These are phyloP conservation scores for Penicillium egyptiacum DNA, from an alignment of 495 filamentous ascomycete species.

Conservation along the genomic window DNA sequence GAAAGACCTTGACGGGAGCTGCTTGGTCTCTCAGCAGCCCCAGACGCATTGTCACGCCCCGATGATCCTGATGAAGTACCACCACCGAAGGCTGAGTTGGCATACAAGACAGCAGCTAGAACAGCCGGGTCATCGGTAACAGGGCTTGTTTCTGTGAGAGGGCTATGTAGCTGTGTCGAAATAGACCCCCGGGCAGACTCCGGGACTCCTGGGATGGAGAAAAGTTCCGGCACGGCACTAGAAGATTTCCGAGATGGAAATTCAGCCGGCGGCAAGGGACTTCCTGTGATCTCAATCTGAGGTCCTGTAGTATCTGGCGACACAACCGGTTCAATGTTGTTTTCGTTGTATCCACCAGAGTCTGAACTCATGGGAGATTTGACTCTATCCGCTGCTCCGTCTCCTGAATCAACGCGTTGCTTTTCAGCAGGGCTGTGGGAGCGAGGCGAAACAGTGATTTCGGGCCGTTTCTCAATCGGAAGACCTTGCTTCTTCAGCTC, in stretches of 20 bases:
- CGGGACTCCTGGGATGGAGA: conserved; percentile 29
- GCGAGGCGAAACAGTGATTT: conserved; percentile 38
- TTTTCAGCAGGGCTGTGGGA: conserved; percentile 37
- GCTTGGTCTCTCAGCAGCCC: conserved; percentile 30
- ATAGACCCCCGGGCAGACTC: conserved; percentile 18
- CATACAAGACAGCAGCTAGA: conserved; percentile 35
- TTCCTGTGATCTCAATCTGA: conserved; percentile 44
- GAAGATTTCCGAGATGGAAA: conserved; percentile 40
- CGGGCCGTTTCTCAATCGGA: conserved; percentile 21
- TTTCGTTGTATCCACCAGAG: conserved; percentile 33
- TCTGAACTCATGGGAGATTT: conserved; percentile 21
- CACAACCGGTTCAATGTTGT: conserved; percentile 40
- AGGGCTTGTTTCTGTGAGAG: conserved; percentile 18
- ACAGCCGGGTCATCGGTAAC: conserved; percentile 31
- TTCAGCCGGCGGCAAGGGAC: conserved; percentile 20
- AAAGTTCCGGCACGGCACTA: conserved; percentile 36
- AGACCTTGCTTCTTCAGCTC: conserved; percentile 38
- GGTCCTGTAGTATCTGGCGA: conserved; percentile 44
- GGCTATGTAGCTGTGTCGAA: conserved; percentile 19
- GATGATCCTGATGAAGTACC: conserved; percentile 6
- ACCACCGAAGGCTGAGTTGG: conserved; percentile 22
- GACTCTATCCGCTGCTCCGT: conserved; percentile 17
- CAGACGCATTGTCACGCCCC: conserved; percentile 23
- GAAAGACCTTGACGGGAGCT: conserved; percentile 33
- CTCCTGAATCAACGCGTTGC: conserved; percentile 3